Evolutionary conservation across 176 grass and related monocot species (phyloP).

Genomic region (Lolium multiflorum): DNA sequence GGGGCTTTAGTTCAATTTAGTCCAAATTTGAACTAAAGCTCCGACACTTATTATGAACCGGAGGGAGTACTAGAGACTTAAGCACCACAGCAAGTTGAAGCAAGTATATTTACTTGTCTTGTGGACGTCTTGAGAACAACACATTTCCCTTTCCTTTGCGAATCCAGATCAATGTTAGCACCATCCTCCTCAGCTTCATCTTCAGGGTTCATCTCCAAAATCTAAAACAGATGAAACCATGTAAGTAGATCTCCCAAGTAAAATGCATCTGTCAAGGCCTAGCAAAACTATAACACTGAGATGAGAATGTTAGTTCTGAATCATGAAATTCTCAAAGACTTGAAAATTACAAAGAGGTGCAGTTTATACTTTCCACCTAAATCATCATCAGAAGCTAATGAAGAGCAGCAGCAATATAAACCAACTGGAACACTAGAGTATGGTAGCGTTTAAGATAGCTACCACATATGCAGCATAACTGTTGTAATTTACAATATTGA

Average conservation of each 20-base stretch:
- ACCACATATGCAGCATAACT: background rate
- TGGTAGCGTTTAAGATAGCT: background rate
- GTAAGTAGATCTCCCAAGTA: background rate
- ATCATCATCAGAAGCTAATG: constrained; percentile 10
- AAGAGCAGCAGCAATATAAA: background rate
- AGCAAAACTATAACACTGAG: background rate
- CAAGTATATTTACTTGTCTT: constrained; percentile 39
- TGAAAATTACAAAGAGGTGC: background rate
- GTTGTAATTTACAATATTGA: background rate
- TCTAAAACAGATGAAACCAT: constrained; percentile 49
- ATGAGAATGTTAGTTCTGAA: background rate
- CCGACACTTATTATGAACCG: too few relatives aligned
- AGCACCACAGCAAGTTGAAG: background rate
- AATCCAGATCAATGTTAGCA: constrained; percentile 90
- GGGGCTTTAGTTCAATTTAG: too few relatives aligned
- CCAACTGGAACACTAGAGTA: background rate
- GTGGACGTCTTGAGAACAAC: constrained; percentile 51
- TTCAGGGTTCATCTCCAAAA: constrained; percentile 96
- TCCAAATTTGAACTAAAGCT: too few relatives aligned
- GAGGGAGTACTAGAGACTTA: background rate
- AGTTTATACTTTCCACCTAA: background rate
- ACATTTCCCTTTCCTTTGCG: constrained; percentile 73
- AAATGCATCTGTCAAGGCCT: background rate
- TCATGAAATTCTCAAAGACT: background rate
- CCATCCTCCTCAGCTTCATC: constrained; percentile 94